Conservation (phyloP, 2,329 filamentous ascomycete genomes). For the Phyllosticta citrichinensis region DNA sequence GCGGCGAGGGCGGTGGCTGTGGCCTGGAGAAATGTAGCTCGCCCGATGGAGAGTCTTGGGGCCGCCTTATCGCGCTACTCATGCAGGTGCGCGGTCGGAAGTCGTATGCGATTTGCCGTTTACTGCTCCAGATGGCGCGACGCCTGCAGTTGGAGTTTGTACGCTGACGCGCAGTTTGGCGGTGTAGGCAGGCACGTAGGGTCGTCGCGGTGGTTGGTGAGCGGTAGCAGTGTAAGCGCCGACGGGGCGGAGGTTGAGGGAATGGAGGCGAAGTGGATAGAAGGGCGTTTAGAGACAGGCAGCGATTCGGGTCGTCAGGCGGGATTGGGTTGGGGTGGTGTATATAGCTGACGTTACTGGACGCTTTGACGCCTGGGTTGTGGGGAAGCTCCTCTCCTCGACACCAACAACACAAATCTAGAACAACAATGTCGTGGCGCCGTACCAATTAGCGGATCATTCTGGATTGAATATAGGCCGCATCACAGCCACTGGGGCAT, state of each 20-base stretch:
- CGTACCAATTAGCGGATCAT: not conserved
- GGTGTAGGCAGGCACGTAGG: not conserved
- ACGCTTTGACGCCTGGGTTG: not conserved
- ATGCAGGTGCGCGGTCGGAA: not conserved
- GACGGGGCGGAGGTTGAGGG: not conserved
- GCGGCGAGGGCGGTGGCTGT: not conserved
- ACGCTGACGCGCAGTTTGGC: not conserved
- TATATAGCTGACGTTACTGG: not conserved
- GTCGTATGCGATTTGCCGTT: not conserved
- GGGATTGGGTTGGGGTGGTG: not conserved
- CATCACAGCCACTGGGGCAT: not conserved
- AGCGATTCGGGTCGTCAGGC: not conserved
- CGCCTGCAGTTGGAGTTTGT: not conserved
- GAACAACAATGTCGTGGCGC: not conserved
- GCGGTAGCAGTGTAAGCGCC: not conserved
- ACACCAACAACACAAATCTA: not conserved
- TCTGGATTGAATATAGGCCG: not conserved
- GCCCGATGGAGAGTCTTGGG: not conserved
- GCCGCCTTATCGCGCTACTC: not conserved
- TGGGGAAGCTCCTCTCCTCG: not conserved
- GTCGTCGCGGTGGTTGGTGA: not conserved
- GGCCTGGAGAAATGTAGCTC: constrained; percentile 1
- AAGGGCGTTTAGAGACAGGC: not conserved
- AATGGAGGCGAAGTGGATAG: not conserved
- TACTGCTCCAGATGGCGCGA: not conserved